phyloP scores from a whole-genome alignment of 164 flowering plant genomes.

The Umbellularia californica region DNA sequence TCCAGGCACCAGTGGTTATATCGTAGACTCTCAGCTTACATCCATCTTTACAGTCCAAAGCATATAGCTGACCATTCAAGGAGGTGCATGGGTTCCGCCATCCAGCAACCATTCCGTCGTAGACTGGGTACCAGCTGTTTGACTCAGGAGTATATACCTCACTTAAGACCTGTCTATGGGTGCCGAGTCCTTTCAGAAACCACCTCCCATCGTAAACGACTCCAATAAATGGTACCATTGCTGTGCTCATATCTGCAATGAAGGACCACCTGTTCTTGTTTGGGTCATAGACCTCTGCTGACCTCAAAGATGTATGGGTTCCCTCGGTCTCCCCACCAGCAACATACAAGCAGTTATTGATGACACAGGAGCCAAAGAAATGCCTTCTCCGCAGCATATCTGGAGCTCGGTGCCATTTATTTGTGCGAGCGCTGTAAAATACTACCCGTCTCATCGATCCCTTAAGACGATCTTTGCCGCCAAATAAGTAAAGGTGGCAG shows the following conservation, averaged over 20 bases:
- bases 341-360: conserved; percentile 81
- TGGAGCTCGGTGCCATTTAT: conserved; percentile 93
- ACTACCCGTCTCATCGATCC: conserved; percentile 84
- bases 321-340: conserved; percentile 90
- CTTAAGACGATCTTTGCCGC: conserved; percentile 70
- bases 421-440: conserved; percentile 74
- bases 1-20: conserved; percentile 56
- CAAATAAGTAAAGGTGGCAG: conserved; percentile 77
- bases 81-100: conserved; percentile 73
- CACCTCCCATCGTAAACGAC: conserved; percentile 77
- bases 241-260: conserved; percentile 74
- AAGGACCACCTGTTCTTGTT: conserved; percentile 79
- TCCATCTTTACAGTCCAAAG: conserved; percentile 81
- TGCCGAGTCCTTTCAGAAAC: conserved; percentile 78
- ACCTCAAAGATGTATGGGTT: conserved; percentile 50
- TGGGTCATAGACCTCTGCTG: conserved; percentile 85
- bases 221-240: conserved; percentile 83
- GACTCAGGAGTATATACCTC: conserved; percentile 68
- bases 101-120: conserved; percentile 78
- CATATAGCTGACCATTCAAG: conserved; percentile 62
- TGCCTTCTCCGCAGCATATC: conserved; percentile 77
- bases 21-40: conserved; percentile 75
- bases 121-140: conserved; percentile 61
- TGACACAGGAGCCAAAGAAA: conserved; percentile 80
- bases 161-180: conserved; percentile 72